Evolutionary conservation across 495 filamentous ascomycete genomes (phyloP), one percentile per base, ranked within the genome.

Genomic region (Cercophora newfieldiana): DNA sequence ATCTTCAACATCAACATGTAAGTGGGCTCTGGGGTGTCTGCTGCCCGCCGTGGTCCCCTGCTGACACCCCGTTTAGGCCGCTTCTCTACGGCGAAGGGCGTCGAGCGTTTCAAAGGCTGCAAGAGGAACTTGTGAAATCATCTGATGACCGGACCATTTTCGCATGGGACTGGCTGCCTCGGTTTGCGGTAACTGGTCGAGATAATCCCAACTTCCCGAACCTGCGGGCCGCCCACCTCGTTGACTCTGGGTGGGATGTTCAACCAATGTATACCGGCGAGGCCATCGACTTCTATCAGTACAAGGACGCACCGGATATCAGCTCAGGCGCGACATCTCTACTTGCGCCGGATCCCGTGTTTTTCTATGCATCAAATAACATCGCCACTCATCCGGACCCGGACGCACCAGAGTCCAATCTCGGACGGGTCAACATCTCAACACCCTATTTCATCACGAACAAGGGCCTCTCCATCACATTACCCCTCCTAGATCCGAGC

Each of bases 101-200:
- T 7, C 57, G 33, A 16, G 57, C 57, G 7, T 60, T 60, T 21
- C 57, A 60, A 48, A 29, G 57, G 1, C 30, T 60, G 8, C 57
- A 47, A 37, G 57, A 60, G n/a, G n/a, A 60, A 24, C 33, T 60
- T 30, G 18, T 60, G n/a, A 48, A 60, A 4, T 18, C 57, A 0
- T 60, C 57, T 1, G 57, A 60, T 7, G 57, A 60, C 31, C 18
- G 6, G 4, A 25, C 22, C n/a, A 26, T 60, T 1, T 60, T 60
- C n/a, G 57, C 8, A 16, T 60, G 57, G 57, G 57, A 60, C 57
- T 60, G 57, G 30, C 57, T 60, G 4, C 57, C 57, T 1, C 30
- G 57, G 4, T 60, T 60, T 37, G 5, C 8, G 29, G 21, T 14
- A 16, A 60, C 57, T 4, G 57, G 57, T 19, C 22, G 57, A 25